These are phyloP conservation scores for Vicia sativa DNA, from an alignment of 306 rosid genomes.

Conservation along the genomic window DNA sequence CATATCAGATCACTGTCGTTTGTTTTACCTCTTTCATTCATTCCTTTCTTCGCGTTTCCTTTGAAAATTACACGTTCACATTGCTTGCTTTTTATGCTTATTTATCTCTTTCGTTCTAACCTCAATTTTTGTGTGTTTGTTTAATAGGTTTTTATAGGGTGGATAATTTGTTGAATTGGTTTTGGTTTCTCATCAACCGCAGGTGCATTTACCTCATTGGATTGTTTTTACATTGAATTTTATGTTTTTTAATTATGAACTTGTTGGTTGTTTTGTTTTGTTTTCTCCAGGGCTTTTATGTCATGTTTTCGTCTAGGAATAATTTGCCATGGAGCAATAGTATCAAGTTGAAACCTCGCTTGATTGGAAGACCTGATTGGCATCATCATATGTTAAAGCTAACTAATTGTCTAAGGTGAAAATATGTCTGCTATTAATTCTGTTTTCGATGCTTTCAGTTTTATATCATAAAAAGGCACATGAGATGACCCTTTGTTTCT, in stretches of 20 bases:
- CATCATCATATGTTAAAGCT: slow-evolving; percentile 43
- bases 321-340: slow-evolving; percentile 56
- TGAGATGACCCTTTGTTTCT: slow-evolving; percentile 23
- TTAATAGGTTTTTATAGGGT: slow-evolving; percentile 48
- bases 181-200: slow-evolving; percentile 72
- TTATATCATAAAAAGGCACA: slow-evolving; percentile 12
- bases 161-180: slow-evolving; percentile 69
- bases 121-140: slow-evolving; percentile 21
- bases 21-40: not conserved
- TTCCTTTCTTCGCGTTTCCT: not conserved
- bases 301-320: slow-evolving; percentile 48
- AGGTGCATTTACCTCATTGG: slow-evolving; percentile 48
- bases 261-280: slow-evolving; percentile 22
- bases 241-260: slow-evolving; percentile 18
- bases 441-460: slow-evolving; percentile 6
- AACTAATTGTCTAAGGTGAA: slow-evolving; percentile 60
- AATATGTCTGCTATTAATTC: slow-evolving; percentile 22
- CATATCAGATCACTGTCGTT: not conserved
- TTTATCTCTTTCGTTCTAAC: not conserved
- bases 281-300: slow-evolving; percentile 63
- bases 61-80: not conserved
- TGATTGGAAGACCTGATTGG: slow-evolving; percentile 59
- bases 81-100: slow-evolving; percentile 17
- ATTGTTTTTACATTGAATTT: not conserved
- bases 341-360: slow-evolving; percentile 59